A percentile compares a stretch with the other conserved stretches of the same genome.
Evolutionary conservation across 768 basidiomycete species (phyloP).

Genomic region (Boletus rex-veris): DNA sequence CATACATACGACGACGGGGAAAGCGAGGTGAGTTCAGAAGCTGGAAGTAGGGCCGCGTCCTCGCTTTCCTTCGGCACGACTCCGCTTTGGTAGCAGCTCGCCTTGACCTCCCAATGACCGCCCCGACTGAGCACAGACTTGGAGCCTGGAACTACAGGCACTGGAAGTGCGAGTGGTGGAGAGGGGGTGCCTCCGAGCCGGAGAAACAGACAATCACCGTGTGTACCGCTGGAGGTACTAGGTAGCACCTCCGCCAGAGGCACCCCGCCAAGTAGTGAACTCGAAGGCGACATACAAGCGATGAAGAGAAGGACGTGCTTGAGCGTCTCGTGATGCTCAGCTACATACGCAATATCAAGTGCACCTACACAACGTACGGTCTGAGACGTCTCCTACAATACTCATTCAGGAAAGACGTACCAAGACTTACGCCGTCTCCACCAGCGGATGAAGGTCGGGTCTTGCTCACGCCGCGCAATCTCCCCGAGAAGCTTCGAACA

Average conservation of each 20-base stretch:
- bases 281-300: slow-evolving; percentile 26
- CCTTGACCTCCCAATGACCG: slow-evolving; percentile 70
- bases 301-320: slow-evolving; percentile 77
- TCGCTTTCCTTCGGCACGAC: slow-evolving; percentile 15
- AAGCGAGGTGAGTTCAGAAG: slow-evolving; percentile 54
- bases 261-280: slow-evolving; percentile 40
- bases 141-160: slow-evolving; percentile 54
- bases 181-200: slow-evolving; percentile 58
- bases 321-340: slow-evolving; percentile 85
- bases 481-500: slow-evolving; percentile 22
- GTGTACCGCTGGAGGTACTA: slow-evolving; percentile 36
- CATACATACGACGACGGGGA: slow-evolving; percentile 71
- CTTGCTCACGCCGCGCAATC: slow-evolving; percentile 20
- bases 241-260: slow-evolving; percentile 62
- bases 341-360: slow-evolving; percentile 49
- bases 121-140: slow-evolving; percentile 55
- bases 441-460: slow-evolving; percentile 15
- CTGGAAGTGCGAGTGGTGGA: slow-evolving; percentile 53
- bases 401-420: slow-evolving; percentile 10
- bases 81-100: slow-evolving; percentile 36
- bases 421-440: slow-evolving; percentile 9
- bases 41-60: slow-evolving; percentile 57
- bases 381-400: background rate
- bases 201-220: slow-evolving; percentile 58
- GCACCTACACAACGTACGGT: slow-evolving; percentile 16